Evolutionary conservation across 2,329 filamentous ascomycete genomes (phyloP).

Genomic region (Clonostachys solani): DNA sequence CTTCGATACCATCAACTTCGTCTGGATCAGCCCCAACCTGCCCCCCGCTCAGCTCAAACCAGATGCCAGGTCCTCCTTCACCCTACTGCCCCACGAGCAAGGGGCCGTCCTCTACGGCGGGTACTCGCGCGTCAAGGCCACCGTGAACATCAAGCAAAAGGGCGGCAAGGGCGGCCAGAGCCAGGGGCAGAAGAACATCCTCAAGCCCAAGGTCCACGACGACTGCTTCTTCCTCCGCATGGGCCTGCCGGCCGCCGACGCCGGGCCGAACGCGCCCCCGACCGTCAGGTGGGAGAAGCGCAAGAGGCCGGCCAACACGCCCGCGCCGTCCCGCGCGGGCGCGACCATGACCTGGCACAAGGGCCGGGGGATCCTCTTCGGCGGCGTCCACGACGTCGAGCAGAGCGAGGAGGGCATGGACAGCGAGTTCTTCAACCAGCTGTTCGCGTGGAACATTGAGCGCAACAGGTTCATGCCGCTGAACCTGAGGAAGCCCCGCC

Average conservation of each 20-base stretch:
- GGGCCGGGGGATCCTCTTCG: conserved; percentile 87
- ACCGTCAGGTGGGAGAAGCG: conserved; percentile 85
- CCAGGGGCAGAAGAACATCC: conserved; percentile 63
- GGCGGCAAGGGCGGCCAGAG: conserved; percentile 48
- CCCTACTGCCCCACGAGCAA: conserved; percentile 82
- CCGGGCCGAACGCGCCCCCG: conserved; percentile 61
- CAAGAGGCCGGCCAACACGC: conserved; percentile 87
- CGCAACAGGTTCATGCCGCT: conserved; percentile 92
- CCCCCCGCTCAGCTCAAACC: conserved; percentile 81
- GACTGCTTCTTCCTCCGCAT: conserved; percentile 93
- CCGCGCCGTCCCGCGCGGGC: conserved; percentile 78
- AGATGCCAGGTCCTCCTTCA: conserved; percentile 87
- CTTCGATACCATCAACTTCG: conserved; percentile 84
- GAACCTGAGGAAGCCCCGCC: conserved; percentile 67
- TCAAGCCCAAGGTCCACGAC: conserved; percentile 87
- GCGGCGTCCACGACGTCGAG: conserved; percentile 90
- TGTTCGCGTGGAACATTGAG: conserved; percentile 94
- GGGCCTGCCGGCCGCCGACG: conserved; percentile 64
- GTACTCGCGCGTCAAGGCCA: conserved; percentile 85
- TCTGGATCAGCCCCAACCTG: conserved; percentile 75
- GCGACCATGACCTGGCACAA: conserved; percentile 94
- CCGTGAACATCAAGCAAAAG: conserved; percentile 56
- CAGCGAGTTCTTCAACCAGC: conserved; percentile 90
- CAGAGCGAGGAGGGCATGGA: conserved; percentile 93
- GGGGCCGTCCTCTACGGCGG: conserved; percentile 91